Base-by-base conservation (phyloP, 805 yeast species). In the Phaffomyces antillensis region DNA sequence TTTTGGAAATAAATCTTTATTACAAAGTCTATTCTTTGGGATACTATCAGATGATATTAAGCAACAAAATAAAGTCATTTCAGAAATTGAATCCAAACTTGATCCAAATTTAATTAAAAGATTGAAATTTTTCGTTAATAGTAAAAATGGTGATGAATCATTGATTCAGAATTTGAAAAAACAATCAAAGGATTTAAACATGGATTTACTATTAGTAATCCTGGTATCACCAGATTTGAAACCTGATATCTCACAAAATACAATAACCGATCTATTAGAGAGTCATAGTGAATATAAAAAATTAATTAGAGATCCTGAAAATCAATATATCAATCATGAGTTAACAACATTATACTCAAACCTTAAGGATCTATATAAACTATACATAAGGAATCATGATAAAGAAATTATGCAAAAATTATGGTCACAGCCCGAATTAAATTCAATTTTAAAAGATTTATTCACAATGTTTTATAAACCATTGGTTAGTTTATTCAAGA, bases 371-470 rank as follows among this genome's bases (percentile, higher is more conserved):
- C 71, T 83, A 43, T 76, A 84, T 63, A 81, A 76, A 48, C 63
- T 84, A 16, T 74, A 74, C 50, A 67, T 86, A 1, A 74, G 93
- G 32, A 81, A 77, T 46, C 76, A 79, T 33, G 99, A 91, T 58
- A 89, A 87, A 59, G 77, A 79, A 45, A 66, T 83, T 37, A 64
- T 90, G 69, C 81, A 80, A 54, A 81, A 82, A 56, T 60, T 90
- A 37, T 87, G 96, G 95, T 79, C 78, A 39, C 96, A 90, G 54
- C 88, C 91, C 0, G 86, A 85, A 52, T 67, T 95, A 39, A 81
- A 89, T n/a, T 72, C 72, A 33, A 71, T 91, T 36, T 68, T 90
- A 46, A 84, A 84, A 52, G 86, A 86, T 40, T 68, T 88, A 26
- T 71, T 93, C 39, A 69, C 86, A 2, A 68, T 85, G 50, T 79